Conservation (phyloP, 1,139 yeast species). For the Geotrichum reessii region DNA sequence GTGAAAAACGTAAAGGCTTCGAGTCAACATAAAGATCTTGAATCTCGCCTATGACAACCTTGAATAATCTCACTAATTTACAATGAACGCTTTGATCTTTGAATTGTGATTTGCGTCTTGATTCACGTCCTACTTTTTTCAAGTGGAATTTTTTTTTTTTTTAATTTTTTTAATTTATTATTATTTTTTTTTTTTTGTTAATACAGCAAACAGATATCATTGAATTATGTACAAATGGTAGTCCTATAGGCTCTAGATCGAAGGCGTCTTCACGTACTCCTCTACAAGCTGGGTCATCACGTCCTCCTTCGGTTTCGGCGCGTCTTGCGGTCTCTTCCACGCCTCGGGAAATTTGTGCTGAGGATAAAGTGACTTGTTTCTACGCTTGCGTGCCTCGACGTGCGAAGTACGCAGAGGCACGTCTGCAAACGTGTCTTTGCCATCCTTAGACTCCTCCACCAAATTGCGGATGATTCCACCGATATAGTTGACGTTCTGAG, state of each 20-base stretch:
- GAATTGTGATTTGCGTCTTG: too few species aligned
- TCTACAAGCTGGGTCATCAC: slow-evolving; percentile 19
- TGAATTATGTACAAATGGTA: slow-evolving; percentile 30
- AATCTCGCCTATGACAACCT: background rate
- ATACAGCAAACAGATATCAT: slow-evolving; percentile 33
- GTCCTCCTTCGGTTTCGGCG: slow-evolving; percentile 26
- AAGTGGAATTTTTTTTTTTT: too few species aligned
- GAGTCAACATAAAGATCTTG: background rate
- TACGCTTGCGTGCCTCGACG: slow-evolving; percentile 42
- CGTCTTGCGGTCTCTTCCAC: slow-evolving; percentile 67
- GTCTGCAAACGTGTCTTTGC: slow-evolving; percentile 57
- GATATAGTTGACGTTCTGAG: slow-evolving; percentile 77
- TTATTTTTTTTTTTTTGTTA: background rate
- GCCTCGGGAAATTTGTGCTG: slow-evolving; percentile 58
- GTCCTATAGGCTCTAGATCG: slow-evolving; percentile 17
- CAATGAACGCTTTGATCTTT: too few species aligned
- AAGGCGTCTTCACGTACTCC: slow-evolving; percentile 17
- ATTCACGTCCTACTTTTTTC: too few species aligned
- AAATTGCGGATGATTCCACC: slow-evolving; percentile 59
- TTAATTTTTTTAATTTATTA: too few species aligned
- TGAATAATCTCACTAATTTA: background rate
- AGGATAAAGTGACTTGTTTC: slow-evolving; percentile 34
- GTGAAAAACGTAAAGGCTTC: background rate
- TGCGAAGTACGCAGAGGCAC: slow-evolving; percentile 81
- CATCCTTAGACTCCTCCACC: slow-evolving; percentile 58